Base-by-base conservation (phyloP, 192 early-diverging fungal species). In the Coemansia aciculifera region DNA sequence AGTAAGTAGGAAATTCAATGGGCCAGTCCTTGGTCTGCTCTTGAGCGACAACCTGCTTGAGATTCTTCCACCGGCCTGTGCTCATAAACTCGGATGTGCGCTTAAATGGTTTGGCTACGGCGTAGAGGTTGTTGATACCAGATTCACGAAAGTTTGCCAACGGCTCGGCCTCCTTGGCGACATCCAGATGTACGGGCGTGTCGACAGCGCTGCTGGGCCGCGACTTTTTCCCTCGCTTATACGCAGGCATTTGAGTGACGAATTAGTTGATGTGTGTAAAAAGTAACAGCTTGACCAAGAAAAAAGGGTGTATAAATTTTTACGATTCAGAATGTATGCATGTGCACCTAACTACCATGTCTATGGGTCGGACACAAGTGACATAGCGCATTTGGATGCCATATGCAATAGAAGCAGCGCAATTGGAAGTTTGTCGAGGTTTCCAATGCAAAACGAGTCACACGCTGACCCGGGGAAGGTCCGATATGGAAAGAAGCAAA, bases 41-140 rank as follows among this genome's bases (percentile, higher is more conserved):
- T 52, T 85, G 72, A 3, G 89, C 75, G 3, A 93, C 74, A 11
- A 95, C 87, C 75, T 95, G 94, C 63, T 94, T 93, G 62, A 95
- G 77, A 57, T 90, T 91, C 72, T 89, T 92, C 73, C 84, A 87
- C 73, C 91, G 90, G 37, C 90, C 90, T 12, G 87, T 70, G 27
- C 87, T 72, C 57, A 77, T 76, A 78, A 89, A 92, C 29, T 79
- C 81, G 29, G 85, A 43, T 3, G 57, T 31, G 66, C 80, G 91
- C 72, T 93, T 95, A 84, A 93, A 95, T n/a, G 90, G 87, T 63
- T 88, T 89, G 63, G 76, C 65, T 38, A 72, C 85, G 66, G 39
- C 65, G 43, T 44, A 23, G 38, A 85, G 75, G 40, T 85, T 75
- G 61, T 36, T 72, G 52, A 85, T 85, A 40, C 78, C 78, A 27